A percentile compares a stretch with the other conserved stretches of the same genome.
These are phyloP conservation scores for Orbilia brochopaga DNA, from an alignment of 2,329 filamentous ascomycete species.

Conservation along the genomic window DNA sequence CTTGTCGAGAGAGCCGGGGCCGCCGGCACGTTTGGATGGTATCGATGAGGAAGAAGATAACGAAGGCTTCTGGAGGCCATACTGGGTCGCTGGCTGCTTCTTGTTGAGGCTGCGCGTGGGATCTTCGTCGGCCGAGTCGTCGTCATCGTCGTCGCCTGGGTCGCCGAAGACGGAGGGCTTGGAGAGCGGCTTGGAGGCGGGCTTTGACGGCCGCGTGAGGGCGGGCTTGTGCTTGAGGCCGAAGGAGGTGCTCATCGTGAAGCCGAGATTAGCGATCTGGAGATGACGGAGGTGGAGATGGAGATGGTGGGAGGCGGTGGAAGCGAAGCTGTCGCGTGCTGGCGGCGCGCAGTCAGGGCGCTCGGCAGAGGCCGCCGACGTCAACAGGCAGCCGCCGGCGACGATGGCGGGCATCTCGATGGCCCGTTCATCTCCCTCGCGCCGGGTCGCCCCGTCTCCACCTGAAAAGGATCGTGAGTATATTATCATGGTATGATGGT, in stretches of 20 bases:
- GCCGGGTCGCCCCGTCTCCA: conserved; percentile 23
- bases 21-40: conserved; percentile 55
- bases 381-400: no score
- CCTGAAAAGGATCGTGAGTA: neutral
- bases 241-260: conserved; percentile 68
- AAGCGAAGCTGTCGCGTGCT: neutral
- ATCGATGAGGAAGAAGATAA: conserved; percentile 55
- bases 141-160: conserved; percentile 64
- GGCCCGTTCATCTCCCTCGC: neutral
- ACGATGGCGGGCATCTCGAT: neutral
- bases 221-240: conserved; percentile 60
- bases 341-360: no score
- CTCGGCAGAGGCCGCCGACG: neutral
- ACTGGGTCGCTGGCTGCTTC: conserved; percentile 57
- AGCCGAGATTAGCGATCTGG: conserved; percentile 58
- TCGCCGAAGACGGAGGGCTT: conserved; percentile 58
- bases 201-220: conserved; percentile 64
- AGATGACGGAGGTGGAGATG: conserved; percentile 7
- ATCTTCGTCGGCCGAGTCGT: conserved; percentile 57
- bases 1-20: conserved; percentile 59
- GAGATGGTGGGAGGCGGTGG: conserved; percentile 19
- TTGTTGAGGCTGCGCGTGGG: conserved; percentile 57
- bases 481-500: no score
- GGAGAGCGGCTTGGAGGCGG: conserved; percentile 64
- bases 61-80: conserved; percentile 56